These are phyloP conservation scores for Sphaerulina vaccinii DNA, from an alignment of 2,329 filamentous ascomycete species.

Conservation along the genomic window DNA sequence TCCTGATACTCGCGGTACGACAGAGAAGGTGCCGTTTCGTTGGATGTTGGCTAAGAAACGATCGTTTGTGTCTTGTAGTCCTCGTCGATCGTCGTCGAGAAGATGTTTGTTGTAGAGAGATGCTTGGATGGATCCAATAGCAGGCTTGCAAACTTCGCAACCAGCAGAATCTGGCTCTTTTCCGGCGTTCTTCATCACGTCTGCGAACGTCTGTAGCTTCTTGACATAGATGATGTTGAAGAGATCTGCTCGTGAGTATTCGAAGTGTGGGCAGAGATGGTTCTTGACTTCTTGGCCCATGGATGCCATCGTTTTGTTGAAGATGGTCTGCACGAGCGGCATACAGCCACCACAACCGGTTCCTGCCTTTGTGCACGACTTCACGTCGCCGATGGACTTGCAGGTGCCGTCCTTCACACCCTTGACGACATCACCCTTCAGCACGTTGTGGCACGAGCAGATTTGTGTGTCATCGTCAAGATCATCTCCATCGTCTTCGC, in stretches of 20 bases:
- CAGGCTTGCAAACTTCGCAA: conserved; percentile 84
- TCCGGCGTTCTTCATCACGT: conserved; percentile 77
- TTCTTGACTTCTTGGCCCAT: conserved; percentile 89
- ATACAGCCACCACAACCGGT: conserved; percentile 89
- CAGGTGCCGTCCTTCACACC: conserved; percentile 74
- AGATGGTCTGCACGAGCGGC: conserved; percentile 83
- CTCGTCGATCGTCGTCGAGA: conserved; percentile 67
- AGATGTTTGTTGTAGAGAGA: conserved; percentile 82
- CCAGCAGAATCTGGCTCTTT: conserved; percentile 70
- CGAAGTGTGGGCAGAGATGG: conserved; percentile 80
- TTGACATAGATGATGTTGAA: conserved; percentile 87
- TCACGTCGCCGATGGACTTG: conserved; percentile 78
- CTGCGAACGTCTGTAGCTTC: conserved; percentile 66
- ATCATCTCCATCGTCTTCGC: conserved; percentile 75
- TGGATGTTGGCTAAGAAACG: conserved; percentile 86
- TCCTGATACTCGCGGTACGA: conserved; percentile 76
- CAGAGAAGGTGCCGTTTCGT: conserved; percentile 85
- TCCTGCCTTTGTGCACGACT: conserved; percentile 86
- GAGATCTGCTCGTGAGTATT: conserved; percentile 79
- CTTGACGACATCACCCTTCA: conserved; percentile 74
- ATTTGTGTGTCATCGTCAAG: conserved; percentile 83
- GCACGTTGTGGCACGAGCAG: conserved; percentile 90
- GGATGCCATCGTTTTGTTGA: conserved; percentile 81
- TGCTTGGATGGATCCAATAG: conserved; percentile 75
- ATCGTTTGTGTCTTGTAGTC: conserved; percentile 89